phyloP scores from a whole-genome alignment of 2,329 filamentous ascomycete species.

The Claviceps spartinae region DNA sequence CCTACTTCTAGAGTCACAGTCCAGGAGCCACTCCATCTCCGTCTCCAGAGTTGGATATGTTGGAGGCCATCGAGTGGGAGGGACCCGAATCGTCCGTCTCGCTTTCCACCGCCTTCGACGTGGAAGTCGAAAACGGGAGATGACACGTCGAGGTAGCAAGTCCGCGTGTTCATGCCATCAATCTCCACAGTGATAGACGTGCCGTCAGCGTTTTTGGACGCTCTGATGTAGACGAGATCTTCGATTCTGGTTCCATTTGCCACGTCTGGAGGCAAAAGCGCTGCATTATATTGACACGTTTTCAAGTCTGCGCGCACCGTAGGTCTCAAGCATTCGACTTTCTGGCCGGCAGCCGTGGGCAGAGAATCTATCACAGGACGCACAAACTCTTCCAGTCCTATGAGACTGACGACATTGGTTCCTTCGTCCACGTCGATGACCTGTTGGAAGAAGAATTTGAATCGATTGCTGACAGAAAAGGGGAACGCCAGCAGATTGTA shows the following conservation, averaged over 20 bases:
- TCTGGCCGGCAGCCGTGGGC: constrained; percentile 54
- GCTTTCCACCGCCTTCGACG: constrained; percentile 45
- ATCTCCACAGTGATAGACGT: constrained; percentile 51
- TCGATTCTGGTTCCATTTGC: constrained; percentile 29
- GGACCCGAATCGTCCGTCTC: constrained; percentile 51
- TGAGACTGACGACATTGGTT: constrained; percentile 54
- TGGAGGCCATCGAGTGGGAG: constrained; percentile 49
- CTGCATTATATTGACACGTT: constrained; percentile 59
- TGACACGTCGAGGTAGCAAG: constrained; percentile 62
- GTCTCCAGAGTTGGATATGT: constrained; percentile 67
- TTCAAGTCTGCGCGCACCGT: constrained; percentile 31
- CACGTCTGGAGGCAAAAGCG: constrained; percentile 46
- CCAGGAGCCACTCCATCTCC: constrained; percentile 68
- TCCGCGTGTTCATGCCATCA: constrained; percentile 60
- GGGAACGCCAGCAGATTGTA: constrained; percentile 85
- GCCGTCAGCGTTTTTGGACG: constrained; percentile 16
- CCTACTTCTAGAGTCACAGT: constrained; percentile 33
- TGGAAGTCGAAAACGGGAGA: constrained; percentile 50
- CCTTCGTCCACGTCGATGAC: constrained; percentile 62
- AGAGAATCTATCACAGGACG: constrained; percentile 52
- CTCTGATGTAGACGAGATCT: constrained; percentile 49
- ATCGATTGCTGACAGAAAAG: constrained; percentile 63
- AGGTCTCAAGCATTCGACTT: constrained; percentile 34
- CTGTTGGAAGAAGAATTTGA: constrained; percentile 84
- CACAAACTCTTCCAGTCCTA: constrained; percentile 55